Evolutionary conservation across 2,329 filamentous ascomycete genomes (phyloP).

Genomic region (Coleophoma crateriformis): DNA sequence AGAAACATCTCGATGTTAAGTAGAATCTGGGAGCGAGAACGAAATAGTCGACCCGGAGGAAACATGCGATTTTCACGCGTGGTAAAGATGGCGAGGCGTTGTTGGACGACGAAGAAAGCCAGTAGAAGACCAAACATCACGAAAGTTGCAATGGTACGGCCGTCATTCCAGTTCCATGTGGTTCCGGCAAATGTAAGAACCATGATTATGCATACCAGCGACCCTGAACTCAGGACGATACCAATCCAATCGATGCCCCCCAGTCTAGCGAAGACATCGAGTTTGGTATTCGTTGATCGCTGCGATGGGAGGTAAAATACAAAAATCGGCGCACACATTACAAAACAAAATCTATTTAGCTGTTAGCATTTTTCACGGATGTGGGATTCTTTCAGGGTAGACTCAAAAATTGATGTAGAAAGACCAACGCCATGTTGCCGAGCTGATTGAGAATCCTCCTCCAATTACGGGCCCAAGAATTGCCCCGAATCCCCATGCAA

Average conservation of each 20-base stretch:
- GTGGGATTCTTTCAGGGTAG: no score
- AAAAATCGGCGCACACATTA: slow-evolving; percentile 33
- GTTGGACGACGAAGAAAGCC: slow-evolving; percentile 39
- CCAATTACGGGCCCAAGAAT: slow-evolving; percentile 33
- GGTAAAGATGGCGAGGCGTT: slow-evolving; percentile 39
- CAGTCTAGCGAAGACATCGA: slow-evolving; percentile 1
- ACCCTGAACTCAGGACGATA: slow-evolving; percentile 34
- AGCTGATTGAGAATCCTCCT: slow-evolving; percentile 26
- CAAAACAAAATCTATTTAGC: slow-evolving; percentile 45
- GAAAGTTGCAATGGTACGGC: slow-evolving; percentile 39
- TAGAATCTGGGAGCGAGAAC: slow-evolving; percentile 30
- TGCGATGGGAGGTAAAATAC: slow-evolving; percentile 28
- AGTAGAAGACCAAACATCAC: slow-evolving; percentile 38
- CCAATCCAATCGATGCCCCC: slow-evolving; percentile 40
- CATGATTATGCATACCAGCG: slow-evolving; percentile 37
- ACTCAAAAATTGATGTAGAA: slow-evolving; percentile 26
- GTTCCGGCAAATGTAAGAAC: slow-evolving; percentile 45
- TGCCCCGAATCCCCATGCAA: slow-evolving; percentile 31
- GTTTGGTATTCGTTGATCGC: neutral
- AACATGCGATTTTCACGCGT: slow-evolving; percentile 36
- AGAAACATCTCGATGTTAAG: slow-evolving; percentile 34
- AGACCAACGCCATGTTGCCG: slow-evolving; percentile 29
- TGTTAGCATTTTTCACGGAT: neutral
- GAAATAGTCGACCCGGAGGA: slow-evolving; percentile 35
- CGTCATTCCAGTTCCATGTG: slow-evolving; percentile 41